Evolutionary conservation across 345 rosid species (phyloP), one percentile per base, ranked within the genome.

Genomic region (Eucalyptus fibrosa): DNA sequence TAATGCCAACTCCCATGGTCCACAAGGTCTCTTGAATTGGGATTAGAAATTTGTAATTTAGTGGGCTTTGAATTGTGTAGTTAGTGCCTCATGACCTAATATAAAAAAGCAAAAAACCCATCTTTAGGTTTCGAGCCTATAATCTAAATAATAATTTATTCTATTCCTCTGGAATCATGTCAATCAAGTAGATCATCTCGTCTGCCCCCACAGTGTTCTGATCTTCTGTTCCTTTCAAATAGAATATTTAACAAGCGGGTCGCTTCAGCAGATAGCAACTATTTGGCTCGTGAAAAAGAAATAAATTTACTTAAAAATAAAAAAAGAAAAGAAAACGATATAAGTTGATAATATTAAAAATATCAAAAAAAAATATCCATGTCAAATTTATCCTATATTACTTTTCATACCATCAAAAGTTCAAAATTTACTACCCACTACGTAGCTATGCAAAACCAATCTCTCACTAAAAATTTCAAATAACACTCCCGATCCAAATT

Each of bases 401-500:
- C 4, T 37, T 72, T 11, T 37, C 8, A 2, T 21, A 42, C 12
- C 26, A 19, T 37, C 7, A 37, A 37, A 72, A 72, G 5, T 19
- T 37, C 83, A 72, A 19, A 72, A 72, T 21, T 37, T 24, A 11
- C 24, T 19, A 21, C 45, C 16, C 9, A 19, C 83, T 3, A 21
- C 45, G 37, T 72, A 37, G 19, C 23, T 21, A 37, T 7, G 8
- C 83, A 77, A 77, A 21, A 77, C 24, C 23, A 77, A 23, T 1
- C 3, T 11, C 7, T 34, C 26, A 5, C 4, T 0, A 19, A 69
- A n/a, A 69, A 3, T 69, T 69, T 2, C 13, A 69, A 69, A 69
- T 10, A 21, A 12, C 3, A 18, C 44, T 40, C 2, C 12, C 3
- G 0, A 34, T 11, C 2, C 14, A 72, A 37, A 37, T 37, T 23